Base-by-base conservation (phyloP, 305 asterid genomes). In the Stenogyne calaminthoides region DNA sequence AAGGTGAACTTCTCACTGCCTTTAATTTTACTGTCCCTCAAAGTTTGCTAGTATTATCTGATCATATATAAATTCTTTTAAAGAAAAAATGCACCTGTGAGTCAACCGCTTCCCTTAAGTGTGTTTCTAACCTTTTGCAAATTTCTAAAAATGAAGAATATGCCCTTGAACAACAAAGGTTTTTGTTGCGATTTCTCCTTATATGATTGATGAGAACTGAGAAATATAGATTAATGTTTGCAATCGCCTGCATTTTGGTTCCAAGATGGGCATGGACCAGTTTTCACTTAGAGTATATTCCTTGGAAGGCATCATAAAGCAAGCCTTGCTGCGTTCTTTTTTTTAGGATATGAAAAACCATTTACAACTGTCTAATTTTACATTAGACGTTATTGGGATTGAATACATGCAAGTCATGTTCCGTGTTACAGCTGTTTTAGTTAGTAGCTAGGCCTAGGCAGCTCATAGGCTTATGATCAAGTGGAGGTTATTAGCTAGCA, bases 1-100 rank as follows among this genome's bases (percentile, higher is more conserved):
- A 92, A 90, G 93, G 98, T 88, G 64, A 58, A 88, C 59, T 56
- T 56, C 42, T 66, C 9, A 44, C 19, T 37, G 34, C 69, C 16
- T 77, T 40, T 29, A 11, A 2, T 66, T 64, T 60, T 66, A 9
- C 29, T 27, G n/a, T 11, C 52, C 55, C 51, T 36, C 54, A 12
- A 69, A 51, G 8, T 57, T 4, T 61, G 70, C 61, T 25, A 12
- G 72, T 69, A 57, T 69, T 39, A 61, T 76, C 54, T 70, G 36
- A 57, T 61, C 32, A 12, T 64, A 20, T 54, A 10, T 25, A 64
- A 67, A 22, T 40, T 49, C 18, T 58, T 64, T 40, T 7, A 52
- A 39, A 8, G 56, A 15, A 3, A 6, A 37, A 9, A 44, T 12
- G 6, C 18, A 44, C 12, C 37, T 74, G 67, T 25, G 15, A 27